Percentiles rank a stretch among this genome's conserved stretches.
Conservation (phyloP, 768 basidiomycete species). For the Boletus reticuloceps region DNA sequence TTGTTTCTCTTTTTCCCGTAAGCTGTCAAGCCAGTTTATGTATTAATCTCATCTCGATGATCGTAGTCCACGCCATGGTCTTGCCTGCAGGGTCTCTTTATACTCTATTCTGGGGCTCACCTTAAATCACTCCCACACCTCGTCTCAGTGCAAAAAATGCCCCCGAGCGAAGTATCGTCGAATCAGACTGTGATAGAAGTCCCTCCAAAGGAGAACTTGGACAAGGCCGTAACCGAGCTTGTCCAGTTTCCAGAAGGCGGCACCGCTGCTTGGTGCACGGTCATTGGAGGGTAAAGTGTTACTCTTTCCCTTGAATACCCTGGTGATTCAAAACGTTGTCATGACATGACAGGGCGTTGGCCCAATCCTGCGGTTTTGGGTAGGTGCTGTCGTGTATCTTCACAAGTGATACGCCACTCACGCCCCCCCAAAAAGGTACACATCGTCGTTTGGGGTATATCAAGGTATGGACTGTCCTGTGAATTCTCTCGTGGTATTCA, state of each 20-base stretch:
- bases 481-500: background rate
- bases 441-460: constrained; percentile 39
- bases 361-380: constrained; percentile 36
- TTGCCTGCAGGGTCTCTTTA: background rate
- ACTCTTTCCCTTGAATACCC: background rate
- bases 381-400: background rate
- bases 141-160: constrained; percentile 2
- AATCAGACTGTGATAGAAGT: background rate
- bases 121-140: background rate
- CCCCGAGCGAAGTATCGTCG: background rate
- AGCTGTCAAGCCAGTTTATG: no score
- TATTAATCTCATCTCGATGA: no score
- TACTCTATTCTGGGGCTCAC: background rate
- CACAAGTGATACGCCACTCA: background rate
- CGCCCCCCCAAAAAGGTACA: constrained; percentile 28
- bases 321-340: background rate
- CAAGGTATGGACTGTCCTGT: constrained; percentile 27
- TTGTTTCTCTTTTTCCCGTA: no score
- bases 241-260: constrained; percentile 30
- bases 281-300: constrained; percentile 22
- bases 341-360: constrained; percentile 23
- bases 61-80: no score
- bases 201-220: background rate
- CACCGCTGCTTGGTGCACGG: constrained; percentile 21
- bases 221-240: background rate